Base-by-base conservation (phyloP, 805 yeast genomes). In the Candida fluviatilis region DNA sequence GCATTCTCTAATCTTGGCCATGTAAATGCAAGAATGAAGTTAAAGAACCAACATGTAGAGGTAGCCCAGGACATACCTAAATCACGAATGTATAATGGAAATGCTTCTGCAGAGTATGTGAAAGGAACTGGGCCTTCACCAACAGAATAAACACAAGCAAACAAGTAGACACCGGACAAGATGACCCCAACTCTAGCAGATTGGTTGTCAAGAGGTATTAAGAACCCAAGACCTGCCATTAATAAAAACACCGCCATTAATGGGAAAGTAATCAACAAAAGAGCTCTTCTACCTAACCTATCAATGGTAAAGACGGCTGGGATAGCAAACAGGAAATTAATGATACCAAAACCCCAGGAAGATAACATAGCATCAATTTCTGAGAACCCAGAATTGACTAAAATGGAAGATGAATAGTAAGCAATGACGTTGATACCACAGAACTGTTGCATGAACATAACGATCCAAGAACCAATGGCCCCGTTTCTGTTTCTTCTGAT, bases 111-210 rank as follows among this genome's bases (percentile, higher is more conserved):
- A 17, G 89, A 81, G 55, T 87, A 84, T 2, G 93, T 83, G 65
- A 87, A 87, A 3, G 95, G 95, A 32, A 87, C 93, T 11, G 93
- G 95, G 31, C 95, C 95, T 58, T 84, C 87, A 39, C 95, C 91
- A 3, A 85, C 78, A 0, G 95, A 84, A 62, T 87, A 87, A 39
- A 83, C 82, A 31, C 78, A 72, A 0, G 87, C 68, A 60, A 75
- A 86, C 21, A 87, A 54, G 56, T 87, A 87, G 41, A 87, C 80
- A 48, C 93, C 95, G 43, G 78, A 64, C 4, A 83, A 69, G 38
- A 82, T 71, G 37, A 41, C 37, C 3, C 80, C 96, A 42, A 82
- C 60, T 51, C 85, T 72, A 3, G 80, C 81, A 5, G 74, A 58
- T 11, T 55, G 50, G 24, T 60, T 47, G 1, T 69, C 70, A 19